A percentile compares a stretch with the other conserved stretches of the same genome.
Conservation (phyloP, 441 rosid species). For the Pelargonium citronellum region DNA sequence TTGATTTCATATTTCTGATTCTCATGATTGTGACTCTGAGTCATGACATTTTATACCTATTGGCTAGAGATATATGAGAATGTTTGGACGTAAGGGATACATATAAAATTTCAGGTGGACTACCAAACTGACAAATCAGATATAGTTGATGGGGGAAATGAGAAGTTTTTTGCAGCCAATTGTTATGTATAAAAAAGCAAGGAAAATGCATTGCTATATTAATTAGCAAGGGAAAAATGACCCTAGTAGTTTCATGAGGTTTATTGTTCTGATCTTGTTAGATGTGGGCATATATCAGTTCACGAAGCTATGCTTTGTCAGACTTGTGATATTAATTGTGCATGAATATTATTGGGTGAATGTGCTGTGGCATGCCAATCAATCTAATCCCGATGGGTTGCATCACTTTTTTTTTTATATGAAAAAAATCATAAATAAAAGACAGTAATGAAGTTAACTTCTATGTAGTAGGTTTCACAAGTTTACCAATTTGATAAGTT, state of each 20-base stretch:
- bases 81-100: not conserved
- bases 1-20: constrained; percentile 5
- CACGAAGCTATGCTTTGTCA: not conserved
- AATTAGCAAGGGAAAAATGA: not conserved
- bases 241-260: too few relatives aligned
- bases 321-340: not conserved
- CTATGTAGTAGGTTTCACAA: too few relatives aligned
- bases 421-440: too few relatives aligned
- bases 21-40: not conserved
- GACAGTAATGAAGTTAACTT: too few relatives aligned
- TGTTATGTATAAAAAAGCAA: not conserved
- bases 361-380: constrained; percentile 7
- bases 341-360: not conserved
- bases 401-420: too few relatives aligned
- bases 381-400: not conserved
- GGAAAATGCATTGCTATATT: not conserved
- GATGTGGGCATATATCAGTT: not conserved
- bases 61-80: not conserved
- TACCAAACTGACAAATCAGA: too few relatives aligned
- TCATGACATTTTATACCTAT: not conserved
- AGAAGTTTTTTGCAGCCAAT: not conserved
- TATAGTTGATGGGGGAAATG: too few relatives aligned
- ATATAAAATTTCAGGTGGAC: not conserved
- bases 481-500: too few relatives aligned
- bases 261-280: not conserved